Base-by-base conservation (phyloP, 352 stramenopile species). In the Blastocystis sp. region DNA sequence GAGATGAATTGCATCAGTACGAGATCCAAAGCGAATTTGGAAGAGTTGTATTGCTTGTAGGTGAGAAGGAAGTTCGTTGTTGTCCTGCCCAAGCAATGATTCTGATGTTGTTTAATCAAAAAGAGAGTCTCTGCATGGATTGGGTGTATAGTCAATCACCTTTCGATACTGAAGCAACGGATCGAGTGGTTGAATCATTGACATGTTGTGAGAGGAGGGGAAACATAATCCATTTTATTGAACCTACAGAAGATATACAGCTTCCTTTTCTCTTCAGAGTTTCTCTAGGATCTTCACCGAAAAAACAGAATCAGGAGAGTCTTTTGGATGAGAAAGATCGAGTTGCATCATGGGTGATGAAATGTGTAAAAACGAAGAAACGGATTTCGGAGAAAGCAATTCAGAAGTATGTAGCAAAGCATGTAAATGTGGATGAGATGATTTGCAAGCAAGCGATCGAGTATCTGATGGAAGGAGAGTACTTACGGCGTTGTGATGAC, bases 361-460 rank as follows among this genome's bases (percentile, higher is more conserved):
- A 78, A 78, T 53, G 43, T 4, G 50, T 78, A 45, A 78, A 78
- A 53, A 8, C 7, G 66, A 78, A 78, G 66, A 78, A 78, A 26
- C 66, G 66, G 16, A 11, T 78, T 18, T 78, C 66, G 3, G 34
- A 54, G 39, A 39, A 78, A 26, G 66, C 66, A 45, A 78, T 34
- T 53, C 4, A 78, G 30, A 39, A 26, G 20, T 16, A 34, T 47
- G 66, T 62, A 20, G 50, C 20, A 55, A 59, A 59, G 50, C 50
- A 59, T 59, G 20, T 59, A 1, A 1, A 13, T 13, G 50, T 59
- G 20, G 20, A 59, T 59, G 50, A 59, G 20, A 59, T 59, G 50
- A n/a, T 0, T 13, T 59, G 13, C 20, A 59, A 59, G 20, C 11
- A 59, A 59, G 50, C 50, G 50, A 59, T 59, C 50, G 50, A 59